A percentile compares a stretch with the other conserved stretches of the same genome.
Evolutionary conservation across 345 rosid genomes (phyloP).

Genomic region (Linum lewisii): DNA sequence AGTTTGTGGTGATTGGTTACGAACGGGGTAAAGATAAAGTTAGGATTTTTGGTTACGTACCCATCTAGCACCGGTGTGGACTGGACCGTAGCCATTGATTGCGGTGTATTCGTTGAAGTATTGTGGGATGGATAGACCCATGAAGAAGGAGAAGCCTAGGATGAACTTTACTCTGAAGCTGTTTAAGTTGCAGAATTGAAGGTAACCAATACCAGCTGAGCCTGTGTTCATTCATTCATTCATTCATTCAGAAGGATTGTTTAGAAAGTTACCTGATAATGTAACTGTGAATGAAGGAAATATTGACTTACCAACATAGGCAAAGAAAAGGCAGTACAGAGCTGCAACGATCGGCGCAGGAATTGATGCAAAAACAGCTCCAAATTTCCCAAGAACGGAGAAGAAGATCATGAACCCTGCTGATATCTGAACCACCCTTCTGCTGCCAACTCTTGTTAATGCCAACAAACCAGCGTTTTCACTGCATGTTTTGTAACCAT

Average conservation of each 20-base stretch:
- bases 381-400: conserved; percentile 21
- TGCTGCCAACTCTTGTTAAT: conserved; percentile 7
- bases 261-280: not conserved
- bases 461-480: conserved; percentile 13
- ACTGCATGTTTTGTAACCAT: conserved; percentile 11
- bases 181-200: conserved; percentile 32
- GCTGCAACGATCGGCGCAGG: conserved; percentile 30
- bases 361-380: conserved; percentile 31
- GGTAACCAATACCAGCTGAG: conserved; percentile 22
- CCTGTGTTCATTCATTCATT: conserved; percentile 17
- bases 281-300: not conserved
- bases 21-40: not conserved
- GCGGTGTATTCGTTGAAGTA: conserved; percentile 32
- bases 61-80: conserved; percentile 33
- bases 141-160: conserved; percentile 27
- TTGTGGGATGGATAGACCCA: conserved; percentile 30
- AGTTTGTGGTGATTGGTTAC: too few species aligned
- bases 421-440: conserved; percentile 10
- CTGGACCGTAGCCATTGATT: conserved; percentile 27
- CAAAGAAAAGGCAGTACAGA: conserved; percentile 26
- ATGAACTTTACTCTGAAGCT: conserved; percentile 28
- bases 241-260: not conserved
- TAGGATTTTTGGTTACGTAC: conserved; percentile 4
- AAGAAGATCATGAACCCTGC: conserved; percentile 11
- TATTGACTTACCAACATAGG: conserved; percentile 22